These are phyloP conservation scores for Scheffersomyces titani DNA, from an alignment of 1,139 yeast species.

Conservation along the genomic window DNA sequence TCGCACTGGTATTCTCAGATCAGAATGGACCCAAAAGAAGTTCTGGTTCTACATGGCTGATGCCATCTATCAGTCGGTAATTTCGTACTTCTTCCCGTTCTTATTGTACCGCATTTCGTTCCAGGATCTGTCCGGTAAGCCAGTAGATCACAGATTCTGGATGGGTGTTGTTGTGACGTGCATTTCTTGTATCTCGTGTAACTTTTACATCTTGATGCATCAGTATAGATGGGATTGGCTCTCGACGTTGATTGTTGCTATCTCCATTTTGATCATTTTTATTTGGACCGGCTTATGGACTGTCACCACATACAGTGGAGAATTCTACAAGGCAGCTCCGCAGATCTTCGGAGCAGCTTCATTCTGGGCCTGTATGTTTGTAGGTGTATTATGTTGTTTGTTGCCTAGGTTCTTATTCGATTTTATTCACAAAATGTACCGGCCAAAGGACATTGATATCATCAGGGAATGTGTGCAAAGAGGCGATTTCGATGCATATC, in stretches of 20 bases:
- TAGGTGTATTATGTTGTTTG: constrained; percentile 72
- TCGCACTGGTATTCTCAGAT: constrained; percentile 77
- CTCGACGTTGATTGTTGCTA: constrained; percentile 56
- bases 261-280: constrained; percentile 70
- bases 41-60: constrained; percentile 86
- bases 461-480: constrained; percentile 71
- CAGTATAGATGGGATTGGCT: constrained; percentile 97
- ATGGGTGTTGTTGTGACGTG: constrained; percentile 81
- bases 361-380: constrained; percentile 81
- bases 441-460: constrained; percentile 82
- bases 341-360: constrained; percentile 70
- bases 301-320: constrained; percentile 53
- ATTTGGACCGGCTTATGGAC: constrained; percentile 96
- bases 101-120: constrained; percentile 60
- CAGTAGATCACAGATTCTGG: constrained; percentile 80
- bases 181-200: constrained; percentile 79
- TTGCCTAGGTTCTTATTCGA: constrained; percentile 76
- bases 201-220: constrained; percentile 74
- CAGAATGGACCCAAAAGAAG: constrained; percentile 78
- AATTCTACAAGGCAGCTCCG: constrained; percentile 75
- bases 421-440: constrained; percentile 57
- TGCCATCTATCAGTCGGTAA: constrained; percentile 84
- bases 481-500: constrained; percentile 62
- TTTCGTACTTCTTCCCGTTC: constrained; percentile 88
- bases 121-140: constrained; percentile 61